A percentile compares a stretch with the other conserved stretches of the same genome.
phyloP scores from a whole-genome alignment of 2,329 filamentous ascomycete genomes.

The Tolypocladium tropicale region DNA sequence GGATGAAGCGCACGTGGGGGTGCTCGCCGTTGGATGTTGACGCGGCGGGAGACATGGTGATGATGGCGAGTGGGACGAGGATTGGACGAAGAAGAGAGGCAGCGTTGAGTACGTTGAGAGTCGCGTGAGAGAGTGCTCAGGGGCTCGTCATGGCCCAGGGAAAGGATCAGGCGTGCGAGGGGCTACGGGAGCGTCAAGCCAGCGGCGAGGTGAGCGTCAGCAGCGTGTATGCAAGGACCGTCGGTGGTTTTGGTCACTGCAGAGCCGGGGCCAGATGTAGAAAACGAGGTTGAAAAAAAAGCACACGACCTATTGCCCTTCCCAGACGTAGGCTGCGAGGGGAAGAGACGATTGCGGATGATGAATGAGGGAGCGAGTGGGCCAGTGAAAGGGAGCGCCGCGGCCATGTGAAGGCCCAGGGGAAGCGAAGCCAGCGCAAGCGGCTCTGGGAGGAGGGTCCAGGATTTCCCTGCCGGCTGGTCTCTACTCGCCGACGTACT shows the following conservation, averaged over 20 bases:
- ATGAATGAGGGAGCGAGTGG: slow-evolving; percentile 11
- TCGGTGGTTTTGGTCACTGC: neutral
- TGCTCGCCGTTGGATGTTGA: slow-evolving; percentile 20
- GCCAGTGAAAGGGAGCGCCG: slow-evolving; percentile 16
- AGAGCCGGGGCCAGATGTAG: neutral
- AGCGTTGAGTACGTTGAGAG: neutral
- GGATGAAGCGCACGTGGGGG: slow-evolving; percentile 51
- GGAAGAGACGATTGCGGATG: slow-evolving; percentile 14
- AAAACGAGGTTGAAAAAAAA: slow-evolving; percentile 10
- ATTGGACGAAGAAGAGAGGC: neutral
- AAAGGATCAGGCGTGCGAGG: neutral
- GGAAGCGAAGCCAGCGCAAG: neutral
- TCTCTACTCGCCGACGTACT: too few relatives aligned
- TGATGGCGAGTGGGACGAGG: slow-evolving; percentile 2
- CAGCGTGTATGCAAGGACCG: neutral
- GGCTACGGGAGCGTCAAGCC: neutral
- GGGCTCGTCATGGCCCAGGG: slow-evolving; percentile 1
- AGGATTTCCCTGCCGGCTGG: neutral
- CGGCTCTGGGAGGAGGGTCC: neutral
- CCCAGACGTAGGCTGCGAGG: slow-evolving; percentile 10
- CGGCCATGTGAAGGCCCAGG: slow-evolving; percentile 16
- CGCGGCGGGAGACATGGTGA: slow-evolving; percentile 23
- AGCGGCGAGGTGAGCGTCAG: neutral
- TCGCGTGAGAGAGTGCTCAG: slow-evolving; percentile 1
- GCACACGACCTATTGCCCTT: slow-evolving; percentile 31